Conservation (phyloP, 2,329 filamentous ascomycete genomes). For the Mycosphaerella arachidis region DNA sequence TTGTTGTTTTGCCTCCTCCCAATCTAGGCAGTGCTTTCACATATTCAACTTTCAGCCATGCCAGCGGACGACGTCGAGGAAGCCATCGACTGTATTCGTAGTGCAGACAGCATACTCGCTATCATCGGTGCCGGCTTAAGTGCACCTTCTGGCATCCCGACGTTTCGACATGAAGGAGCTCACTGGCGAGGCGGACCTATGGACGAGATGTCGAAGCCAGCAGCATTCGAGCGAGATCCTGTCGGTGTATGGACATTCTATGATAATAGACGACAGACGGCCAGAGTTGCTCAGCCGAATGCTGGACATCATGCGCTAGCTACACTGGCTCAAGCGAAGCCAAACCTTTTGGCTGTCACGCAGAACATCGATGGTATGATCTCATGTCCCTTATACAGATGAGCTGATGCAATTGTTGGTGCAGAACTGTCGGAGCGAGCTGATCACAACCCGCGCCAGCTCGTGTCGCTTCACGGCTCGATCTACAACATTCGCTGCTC, state of each 20-base stretch:
- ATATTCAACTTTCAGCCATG: neutral
- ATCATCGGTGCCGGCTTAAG: neutral
- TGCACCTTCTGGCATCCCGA: conserved; percentile 1
- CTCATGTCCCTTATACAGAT: neutral
- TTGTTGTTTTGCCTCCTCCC: neutral
- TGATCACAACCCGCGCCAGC: neutral
- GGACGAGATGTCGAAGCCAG: neutral
- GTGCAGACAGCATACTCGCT: neutral
- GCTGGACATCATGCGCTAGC: conserved; percentile 3
- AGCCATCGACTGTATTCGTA: neutral
- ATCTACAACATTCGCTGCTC: conserved; percentile 2
- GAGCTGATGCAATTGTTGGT: neutral
- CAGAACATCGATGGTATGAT: conserved; percentile 9
- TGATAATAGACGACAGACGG: neutral
- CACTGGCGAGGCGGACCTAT: neutral
- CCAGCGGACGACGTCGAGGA: neutral
- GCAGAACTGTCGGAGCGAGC: conserved; percentile 1
- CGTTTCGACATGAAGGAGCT: neutral
- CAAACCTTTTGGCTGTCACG: conserved; percentile 3
- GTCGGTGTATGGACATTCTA: neutral
- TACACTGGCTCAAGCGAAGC: neutral
- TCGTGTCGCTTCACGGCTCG: conserved; percentile 1
- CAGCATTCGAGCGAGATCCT: neutral
- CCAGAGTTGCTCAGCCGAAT: neutral
- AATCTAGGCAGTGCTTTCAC: neutral